Conservation (phyloP, 148 eudicot genomes). For the Amaranthus palmeri region DNA sequence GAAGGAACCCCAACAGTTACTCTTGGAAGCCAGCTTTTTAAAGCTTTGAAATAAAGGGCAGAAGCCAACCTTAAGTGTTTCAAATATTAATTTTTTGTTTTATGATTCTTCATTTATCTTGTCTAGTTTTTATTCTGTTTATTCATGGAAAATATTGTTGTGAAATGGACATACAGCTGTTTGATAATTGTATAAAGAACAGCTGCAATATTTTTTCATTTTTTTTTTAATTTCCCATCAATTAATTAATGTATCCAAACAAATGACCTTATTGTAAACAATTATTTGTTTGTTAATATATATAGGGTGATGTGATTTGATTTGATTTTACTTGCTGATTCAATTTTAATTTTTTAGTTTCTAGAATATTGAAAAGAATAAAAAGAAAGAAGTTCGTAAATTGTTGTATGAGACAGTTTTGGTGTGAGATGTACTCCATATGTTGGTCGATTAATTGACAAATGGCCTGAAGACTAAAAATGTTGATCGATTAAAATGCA, state of each 20-base stretch:
- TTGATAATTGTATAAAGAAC: slow-evolving; percentile 81
- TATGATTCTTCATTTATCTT: slow-evolving; percentile 26
- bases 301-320: slow-evolving; percentile 15
- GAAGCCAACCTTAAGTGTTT: slow-evolving; percentile 10
- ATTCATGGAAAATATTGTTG: slow-evolving; percentile 15
- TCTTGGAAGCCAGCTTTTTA: slow-evolving; percentile 96
- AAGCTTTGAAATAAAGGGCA: slow-evolving; percentile 46
- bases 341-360: too few relatives aligned
- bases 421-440: too few relatives aligned
- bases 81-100: slow-evolving; percentile 38
- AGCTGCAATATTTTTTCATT: slow-evolving; percentile 47
- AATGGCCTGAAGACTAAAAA: too few relatives aligned
- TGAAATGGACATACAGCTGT: slow-evolving; percentile 46
- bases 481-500: too few relatives aligned
- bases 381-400: too few relatives aligned
- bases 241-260: slow-evolving; percentile 21
- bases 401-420: too few relatives aligned
- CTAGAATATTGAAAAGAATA: too few relatives aligned
- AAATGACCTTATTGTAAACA: slow-evolving; percentile 25
- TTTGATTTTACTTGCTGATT: background rate
- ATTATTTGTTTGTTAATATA: slow-evolving; percentile 38
- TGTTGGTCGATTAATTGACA: too few relatives aligned
- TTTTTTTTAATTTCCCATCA: slow-evolving; percentile 19
- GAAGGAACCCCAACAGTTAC: slow-evolving; percentile 96
- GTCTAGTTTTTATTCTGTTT: slow-evolving; percentile 16